These are phyloP conservation scores for Fusarium tjaetaba DNA, from an alignment of 2,329 filamentous ascomycete species.

Conservation along the genomic window DNA sequence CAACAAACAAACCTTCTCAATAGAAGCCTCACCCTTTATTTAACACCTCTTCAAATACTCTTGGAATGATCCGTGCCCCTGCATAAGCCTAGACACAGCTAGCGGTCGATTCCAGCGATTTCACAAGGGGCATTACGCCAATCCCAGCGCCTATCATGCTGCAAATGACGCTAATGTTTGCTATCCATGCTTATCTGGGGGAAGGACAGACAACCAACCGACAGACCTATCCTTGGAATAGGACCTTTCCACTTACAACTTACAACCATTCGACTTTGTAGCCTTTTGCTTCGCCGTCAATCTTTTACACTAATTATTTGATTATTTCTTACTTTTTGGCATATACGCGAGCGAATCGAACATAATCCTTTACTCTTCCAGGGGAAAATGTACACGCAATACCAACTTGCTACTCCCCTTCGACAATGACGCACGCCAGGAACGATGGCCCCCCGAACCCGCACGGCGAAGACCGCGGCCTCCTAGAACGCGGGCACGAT, in stretches of 20 bases:
- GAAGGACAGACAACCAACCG: conserved; percentile 33
- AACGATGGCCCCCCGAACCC: conserved; percentile 44
- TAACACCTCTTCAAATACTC: background rate
- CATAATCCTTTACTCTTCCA: background rate
- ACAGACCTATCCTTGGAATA: background rate
- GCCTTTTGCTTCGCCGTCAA: conserved; percentile 24
- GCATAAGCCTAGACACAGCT: conserved; percentile 25
- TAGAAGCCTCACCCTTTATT: conserved; percentile 8
- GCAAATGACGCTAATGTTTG: conserved; percentile 25
- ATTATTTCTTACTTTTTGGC: background rate
- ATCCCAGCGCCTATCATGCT: conserved; percentile 39
- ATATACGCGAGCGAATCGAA: conserved; percentile 3
- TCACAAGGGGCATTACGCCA: conserved; percentile 34
- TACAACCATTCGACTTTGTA: conserved; percentile 18
- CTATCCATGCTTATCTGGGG: conserved; percentile 38
- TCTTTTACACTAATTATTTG: conserved; percentile 3
- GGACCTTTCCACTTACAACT: conserved; percentile 11
- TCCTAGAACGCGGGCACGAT: conserved; percentile 39
- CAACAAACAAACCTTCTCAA: background rate
- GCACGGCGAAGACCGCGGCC: conserved; percentile 48
- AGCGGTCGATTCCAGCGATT: conserved; percentile 34
- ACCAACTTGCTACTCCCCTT: conserved; percentile 32
- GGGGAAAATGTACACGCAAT: conserved; percentile 43
- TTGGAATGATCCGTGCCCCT: conserved; percentile 33
- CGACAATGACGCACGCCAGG: conserved; percentile 48